A percentile compares a stretch with the other conserved stretches of the same genome.
Conservation (phyloP, 345 rosid genomes). For the Ceriops tagal region DNA sequence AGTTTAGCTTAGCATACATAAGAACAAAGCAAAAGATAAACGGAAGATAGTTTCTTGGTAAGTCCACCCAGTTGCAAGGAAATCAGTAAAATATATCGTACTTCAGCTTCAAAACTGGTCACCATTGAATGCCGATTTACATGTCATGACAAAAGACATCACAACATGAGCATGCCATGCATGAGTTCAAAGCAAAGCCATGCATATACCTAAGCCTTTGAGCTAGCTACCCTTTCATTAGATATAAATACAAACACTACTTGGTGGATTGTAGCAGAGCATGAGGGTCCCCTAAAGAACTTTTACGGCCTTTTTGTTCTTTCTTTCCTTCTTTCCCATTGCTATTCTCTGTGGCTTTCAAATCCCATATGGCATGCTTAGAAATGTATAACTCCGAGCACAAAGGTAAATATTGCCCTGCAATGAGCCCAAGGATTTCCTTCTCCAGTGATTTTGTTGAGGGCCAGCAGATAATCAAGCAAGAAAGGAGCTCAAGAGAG, state of each 20-base stretch:
- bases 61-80: slow-evolving; percentile 21
- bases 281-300: slow-evolving; percentile 39
- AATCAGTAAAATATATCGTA: slow-evolving; percentile 10
- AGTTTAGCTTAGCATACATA: neutral
- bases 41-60: slow-evolving; percentile 25
- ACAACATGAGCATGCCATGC: slow-evolving; percentile 46
- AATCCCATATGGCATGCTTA: slow-evolving; percentile 67
- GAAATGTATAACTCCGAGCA: slow-evolving; percentile 73
- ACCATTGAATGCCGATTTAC: slow-evolving; percentile 38
- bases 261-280: slow-evolving; percentile 42
- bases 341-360: slow-evolving; percentile 25
- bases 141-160: slow-evolving; percentile 50
- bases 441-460: slow-evolving; percentile 83
- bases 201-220: slow-evolving; percentile 11
- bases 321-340: slow-evolving; percentile 4
- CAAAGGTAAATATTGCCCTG: slow-evolving; percentile 39
- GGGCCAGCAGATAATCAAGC: slow-evolving; percentile 52
- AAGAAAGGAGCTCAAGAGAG: slow-evolving; percentile 35
- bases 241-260: slow-evolving; percentile 52
- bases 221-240: slow-evolving; percentile 12
- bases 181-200: slow-evolving; percentile 21
- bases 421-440: slow-evolving; percentile 85
- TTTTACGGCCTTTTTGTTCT: slow-evolving; percentile 20
- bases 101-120: slow-evolving; percentile 24
- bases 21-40: neutral